Base-by-base conservation (phyloP, 2,329 filamentous ascomycete species). In the Neofusicoccum cordaticola region DNA sequence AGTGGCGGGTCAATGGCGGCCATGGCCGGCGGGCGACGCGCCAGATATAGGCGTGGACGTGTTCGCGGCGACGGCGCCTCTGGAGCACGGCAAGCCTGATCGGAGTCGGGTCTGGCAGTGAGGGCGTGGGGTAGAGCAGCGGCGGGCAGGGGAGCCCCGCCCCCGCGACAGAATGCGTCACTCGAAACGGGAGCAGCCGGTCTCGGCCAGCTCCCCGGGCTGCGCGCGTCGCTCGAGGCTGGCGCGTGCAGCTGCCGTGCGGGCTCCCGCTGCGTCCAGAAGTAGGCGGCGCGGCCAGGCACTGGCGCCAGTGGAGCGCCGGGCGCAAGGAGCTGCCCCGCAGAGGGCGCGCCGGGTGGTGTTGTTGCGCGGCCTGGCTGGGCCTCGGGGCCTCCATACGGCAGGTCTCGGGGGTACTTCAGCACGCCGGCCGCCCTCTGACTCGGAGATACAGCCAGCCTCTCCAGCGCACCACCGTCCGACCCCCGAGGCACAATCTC, bases 161-260 rank as follows among this genome's bases (percentile, higher is more conserved):
- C 52, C 52, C 52, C 52, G 52, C 52, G 19, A 27, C 8, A 15
- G 4, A n/a, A 7, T 53, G 50, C 50, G 50, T 53, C 50, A 42
- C 37, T 17, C 51, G 35, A 12, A 52, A 52, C 53, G 53, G 53
- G 53, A 58, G 53, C 39, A 58, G 53, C 53, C 41, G 53, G 52
- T 42, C 19, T 57, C 52, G 39, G 53, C 35, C 48, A 13, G 8
- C 51, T 19, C n/a, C 9, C 17, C 34, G 51, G n/a, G 41, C 4
- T 22, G 22, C 22, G 3, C 22, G 22, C 22, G 22, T 22, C 22
- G 22, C 22, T 2, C 22, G 22, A 22, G 22, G 22, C 22, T 3
- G 22, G 27, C 48, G 31, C 51, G 22, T 17, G n/a, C 39, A 22
- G 4, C n/a, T 56, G 52, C 52, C 52, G 52, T 5, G 27, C 6